These are phyloP conservation scores for Yamadazyma laniorum DNA, from an alignment of 805 yeast genomes.

Conservation along the genomic window DNA sequence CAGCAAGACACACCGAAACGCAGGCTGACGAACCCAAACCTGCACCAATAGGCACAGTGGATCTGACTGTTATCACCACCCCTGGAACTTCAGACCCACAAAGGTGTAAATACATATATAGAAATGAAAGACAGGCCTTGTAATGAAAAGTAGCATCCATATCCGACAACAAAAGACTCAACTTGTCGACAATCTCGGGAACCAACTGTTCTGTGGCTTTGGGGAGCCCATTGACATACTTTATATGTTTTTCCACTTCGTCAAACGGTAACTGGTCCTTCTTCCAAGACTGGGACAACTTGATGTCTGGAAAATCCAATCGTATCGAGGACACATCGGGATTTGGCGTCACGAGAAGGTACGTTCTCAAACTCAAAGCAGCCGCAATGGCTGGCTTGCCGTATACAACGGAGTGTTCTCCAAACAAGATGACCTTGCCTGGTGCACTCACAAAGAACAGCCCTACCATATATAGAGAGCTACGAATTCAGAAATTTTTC, in stretches of 20 bases:
- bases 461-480: not conserved
- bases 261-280: constrained; percentile 62
- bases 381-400: constrained; percentile 96
- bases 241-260: constrained; percentile 21
- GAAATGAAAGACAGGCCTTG: constrained; percentile 78
- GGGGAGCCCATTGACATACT: constrained; percentile 23
- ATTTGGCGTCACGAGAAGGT: constrained; percentile 59
- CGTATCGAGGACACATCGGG: constrained; percentile 42
- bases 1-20: constrained; percentile 75
- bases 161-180: constrained; percentile 44
- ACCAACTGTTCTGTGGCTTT: constrained; percentile 51
- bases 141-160: constrained; percentile 60
- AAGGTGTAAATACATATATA: constrained; percentile 68
- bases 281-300: constrained; percentile 64
- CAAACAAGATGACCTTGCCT: constrained; percentile 92
- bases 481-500: constrained; percentile 2
- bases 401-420: constrained; percentile 95
- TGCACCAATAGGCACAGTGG: constrained; percentile 92
- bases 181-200: constrained; percentile 53
- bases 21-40: constrained; percentile 96
- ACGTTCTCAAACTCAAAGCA: constrained; percentile 82
- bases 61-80: constrained; percentile 62
- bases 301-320: constrained; percentile 83
- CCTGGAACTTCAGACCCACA: constrained; percentile 50
- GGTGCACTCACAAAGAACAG: constrained; percentile 83